A percentile compares a stretch with the other conserved stretches of the same genome.
Evolutionary conservation across 768 basidiomycete genomes (phyloP).

Genomic region (Infundibulicybe gibba): DNA sequence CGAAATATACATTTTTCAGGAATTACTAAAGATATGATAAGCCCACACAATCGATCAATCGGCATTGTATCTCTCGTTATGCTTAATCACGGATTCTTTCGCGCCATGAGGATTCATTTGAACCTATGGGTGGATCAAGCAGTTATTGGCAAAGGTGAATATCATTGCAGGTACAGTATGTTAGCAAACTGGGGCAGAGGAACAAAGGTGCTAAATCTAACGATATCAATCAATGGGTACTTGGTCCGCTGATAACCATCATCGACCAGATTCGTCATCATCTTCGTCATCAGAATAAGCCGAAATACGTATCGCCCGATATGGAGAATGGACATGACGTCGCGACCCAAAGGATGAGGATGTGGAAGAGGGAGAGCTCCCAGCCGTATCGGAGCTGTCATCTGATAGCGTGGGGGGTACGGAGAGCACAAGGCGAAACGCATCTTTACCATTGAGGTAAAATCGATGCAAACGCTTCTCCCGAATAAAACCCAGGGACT

Average conservation of each 20-base stretch:
- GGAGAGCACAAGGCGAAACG: constrained; percentile 76
- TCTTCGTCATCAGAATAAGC: constrained; percentile 45
- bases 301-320: constrained; percentile 42
- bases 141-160: too few species aligned
- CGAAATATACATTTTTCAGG: too few species aligned
- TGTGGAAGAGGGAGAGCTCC: constrained; percentile 19
- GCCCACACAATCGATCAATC: too few species aligned
- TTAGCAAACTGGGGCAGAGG: too few species aligned
- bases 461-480: constrained; percentile 95
- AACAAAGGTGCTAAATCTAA: too few species aligned
- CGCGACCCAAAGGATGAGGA: constrained; percentile 11
- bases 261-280: constrained; percentile 17
- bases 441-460: constrained; percentile 97
- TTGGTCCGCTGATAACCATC: neutral
- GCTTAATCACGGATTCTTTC: too few species aligned
- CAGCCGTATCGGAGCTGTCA: constrained; percentile 24
- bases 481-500: constrained; percentile 89
- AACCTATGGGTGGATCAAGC: too few species aligned
- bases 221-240: too few species aligned
- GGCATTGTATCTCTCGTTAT: too few species aligned
- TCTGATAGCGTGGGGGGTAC: constrained; percentile 41
- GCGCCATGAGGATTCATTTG: too few species aligned
- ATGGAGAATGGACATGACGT: constrained; percentile 16
- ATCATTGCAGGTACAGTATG: too few species aligned
- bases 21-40: too few species aligned